Base-by-base conservation (phyloP, 2,329 filamentous ascomycete species). In the Phaeosphaeriaceae sp. region DNA sequence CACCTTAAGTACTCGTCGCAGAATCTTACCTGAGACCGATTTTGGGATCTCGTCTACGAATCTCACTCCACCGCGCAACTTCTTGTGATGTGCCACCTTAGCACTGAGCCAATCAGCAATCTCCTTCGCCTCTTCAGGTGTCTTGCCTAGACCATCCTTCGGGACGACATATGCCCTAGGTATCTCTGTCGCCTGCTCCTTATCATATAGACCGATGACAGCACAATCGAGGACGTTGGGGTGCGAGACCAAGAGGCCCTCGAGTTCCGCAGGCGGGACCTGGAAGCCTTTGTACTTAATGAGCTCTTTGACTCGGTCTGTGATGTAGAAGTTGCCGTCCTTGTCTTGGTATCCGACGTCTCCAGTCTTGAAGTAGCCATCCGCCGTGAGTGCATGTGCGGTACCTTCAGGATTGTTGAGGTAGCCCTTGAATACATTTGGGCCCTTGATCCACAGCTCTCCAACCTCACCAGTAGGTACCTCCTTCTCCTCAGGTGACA, bases 281-380 rank as follows among this genome's bases (percentile, higher is more conserved):
- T 83, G 81, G 66, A 83, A 83, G 25, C 79, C 76, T 49, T 79
- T 79, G 68, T 78, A 79, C 61, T 79, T 79, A 67, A 79, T 79
- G 51, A 79, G 66, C 54, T 79, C 77, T 62, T 79, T 79, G 51
- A 79, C 74, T 7, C 93, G 89, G 73, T 97, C 93, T 1, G 93
- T 96, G 73, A 97, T 94, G 81, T 89, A 97, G 70, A 96, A 91
- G 72, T 96, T 91, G 27, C 91, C 91, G 50, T 91, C 84, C 47
- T 84, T 80, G 71, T 96, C 91, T 69, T 91, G 86, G 63, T 91
- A 88, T 3, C 92, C 91, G 24, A 97, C 88, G 70, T 97, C 93
- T 1, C 93, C 93, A 0, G 93, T 97, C 77, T 89, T 93, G 84
- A 96, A 97, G 81, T 88, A 97, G 1, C 92, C 92, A 63, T 96